These are phyloP conservation scores for Aspergillus aculeatus DNA, from an alignment of 2,329 filamentous ascomycete species.

Conservation along the genomic window DNA sequence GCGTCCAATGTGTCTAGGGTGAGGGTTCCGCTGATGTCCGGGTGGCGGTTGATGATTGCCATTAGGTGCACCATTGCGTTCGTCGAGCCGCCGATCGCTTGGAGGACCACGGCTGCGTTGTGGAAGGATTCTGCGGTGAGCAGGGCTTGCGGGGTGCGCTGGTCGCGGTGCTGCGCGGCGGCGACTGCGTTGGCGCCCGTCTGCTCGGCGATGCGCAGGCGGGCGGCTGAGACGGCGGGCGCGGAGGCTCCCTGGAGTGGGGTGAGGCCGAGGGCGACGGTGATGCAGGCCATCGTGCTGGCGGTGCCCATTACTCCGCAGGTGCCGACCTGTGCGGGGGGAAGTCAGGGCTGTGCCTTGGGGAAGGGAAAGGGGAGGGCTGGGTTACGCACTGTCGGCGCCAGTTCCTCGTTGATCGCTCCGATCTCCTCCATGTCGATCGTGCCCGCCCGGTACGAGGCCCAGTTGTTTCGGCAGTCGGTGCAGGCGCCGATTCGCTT, in stretches of 20 bases:
- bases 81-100: constrained; percentile 55
- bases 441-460: constrained; percentile 62
- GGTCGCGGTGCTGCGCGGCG: constrained; percentile 32
- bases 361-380: background rate
- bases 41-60: constrained; percentile 54
- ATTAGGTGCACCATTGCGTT: constrained; percentile 57
- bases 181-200: constrained; percentile 51
- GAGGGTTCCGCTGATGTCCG: constrained; percentile 44
- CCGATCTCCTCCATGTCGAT: constrained; percentile 71
- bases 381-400: constrained; percentile 57
- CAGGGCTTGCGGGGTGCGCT: constrained; percentile 44
- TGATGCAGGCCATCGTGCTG: constrained; percentile 57
- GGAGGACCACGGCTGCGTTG: constrained; percentile 54
- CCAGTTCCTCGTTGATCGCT: constrained; percentile 68
- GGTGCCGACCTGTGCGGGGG: constrained; percentile 42
- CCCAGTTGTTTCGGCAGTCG: constrained; percentile 72
- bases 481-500: constrained; percentile 68
- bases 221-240: constrained; percentile 52
- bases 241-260: constrained; percentile 53
- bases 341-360: background rate
- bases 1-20: constrained; percentile 49
- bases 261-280: constrained; percentile 53
- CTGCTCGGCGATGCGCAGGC: constrained; percentile 54
- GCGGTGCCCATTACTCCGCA: constrained; percentile 59
- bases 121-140: constrained; percentile 48